Percentiles rank a stretch among this genome's conserved stretches.
Conservation (phyloP, 257 asterid species). For the Rauvolfia tetraphylla region DNA sequence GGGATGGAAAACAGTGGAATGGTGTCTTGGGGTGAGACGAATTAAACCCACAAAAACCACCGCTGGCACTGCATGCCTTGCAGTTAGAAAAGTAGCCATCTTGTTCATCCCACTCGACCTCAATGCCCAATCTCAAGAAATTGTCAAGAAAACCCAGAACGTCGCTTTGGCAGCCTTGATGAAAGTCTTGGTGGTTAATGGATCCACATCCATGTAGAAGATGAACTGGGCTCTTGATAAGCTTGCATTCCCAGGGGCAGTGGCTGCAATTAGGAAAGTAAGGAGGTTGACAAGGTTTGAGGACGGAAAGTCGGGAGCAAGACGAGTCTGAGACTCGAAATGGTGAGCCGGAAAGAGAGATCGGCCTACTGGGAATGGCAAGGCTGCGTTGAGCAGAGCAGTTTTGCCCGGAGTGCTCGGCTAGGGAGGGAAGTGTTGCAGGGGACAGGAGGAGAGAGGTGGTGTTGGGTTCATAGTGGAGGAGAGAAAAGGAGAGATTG, state of each 20-base stretch:
- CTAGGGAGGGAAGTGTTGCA: conserved; percentile 1
- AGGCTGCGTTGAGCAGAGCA: conserved; percentile 42
- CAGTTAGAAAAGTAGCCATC: conserved; percentile 65
- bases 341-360: conserved; percentile 63
- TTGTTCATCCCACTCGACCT: conserved; percentile 80
- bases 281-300: conserved; percentile 62
- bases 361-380: conserved; percentile 43
- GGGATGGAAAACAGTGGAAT: conserved; percentile 54
- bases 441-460: conserved; percentile 63
- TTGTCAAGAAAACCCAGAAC: conserved; percentile 68
- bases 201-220: conserved; percentile 62
- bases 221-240: conserved; percentile 53
- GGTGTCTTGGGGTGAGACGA: conserved; percentile 47
- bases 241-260: conserved; percentile 71
- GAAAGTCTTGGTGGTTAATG: conserved; percentile 48
- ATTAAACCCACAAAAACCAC: conserved; percentile 80
- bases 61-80: conserved; percentile 44
- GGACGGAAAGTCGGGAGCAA: conserved; percentile 71
- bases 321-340: conserved; percentile 73
- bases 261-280: conserved; percentile 66
- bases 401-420: conserved; percentile 24
- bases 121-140: conserved; percentile 57
- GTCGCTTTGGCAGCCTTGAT: conserved; percentile 65
- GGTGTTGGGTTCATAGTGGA: conserved; percentile 54
- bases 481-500: conserved; percentile 47